phyloP scores from a whole-genome alignment of 805 yeast genomes.

The Candida gorgasii region DNA sequence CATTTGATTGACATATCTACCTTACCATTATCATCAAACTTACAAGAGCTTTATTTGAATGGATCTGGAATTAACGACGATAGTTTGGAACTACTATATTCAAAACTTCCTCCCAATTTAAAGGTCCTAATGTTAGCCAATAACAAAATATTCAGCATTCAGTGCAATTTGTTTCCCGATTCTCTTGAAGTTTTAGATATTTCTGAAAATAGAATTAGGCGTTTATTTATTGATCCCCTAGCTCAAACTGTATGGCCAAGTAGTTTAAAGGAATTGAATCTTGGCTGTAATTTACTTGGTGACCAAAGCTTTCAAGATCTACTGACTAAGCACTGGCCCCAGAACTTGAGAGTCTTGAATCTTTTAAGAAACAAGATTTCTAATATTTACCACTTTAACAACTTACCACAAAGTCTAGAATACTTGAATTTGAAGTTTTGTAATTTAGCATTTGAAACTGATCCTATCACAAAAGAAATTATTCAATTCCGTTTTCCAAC shows the following conservation, averaged over 20 bases:
- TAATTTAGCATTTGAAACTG: not conserved
- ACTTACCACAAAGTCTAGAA: constrained; percentile 10
- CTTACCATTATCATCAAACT: constrained; percentile 22
- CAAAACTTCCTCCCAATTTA: constrained; percentile 22
- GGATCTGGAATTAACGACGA: constrained; percentile 15
- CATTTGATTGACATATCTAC: constrained; percentile 24
- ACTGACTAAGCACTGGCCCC: constrained; percentile 13
- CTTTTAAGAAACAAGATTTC: constrained; percentile 11
- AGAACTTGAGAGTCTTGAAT: constrained; percentile 12
- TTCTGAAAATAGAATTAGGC: constrained; percentile 22
- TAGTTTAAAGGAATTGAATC: constrained; percentile 1
- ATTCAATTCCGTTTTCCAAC: not conserved
- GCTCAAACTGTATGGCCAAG: too few relatives aligned
- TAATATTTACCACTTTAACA: not conserved
- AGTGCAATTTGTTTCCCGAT: constrained; percentile 23
- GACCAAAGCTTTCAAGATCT: too few relatives aligned
- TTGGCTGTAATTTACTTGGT: not conserved
- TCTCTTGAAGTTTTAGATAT: constrained; percentile 32
- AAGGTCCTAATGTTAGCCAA: constrained; percentile 34
- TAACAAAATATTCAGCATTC: constrained; percentile 21
- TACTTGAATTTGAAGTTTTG: not conserved
- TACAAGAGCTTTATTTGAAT: constrained; percentile 33
- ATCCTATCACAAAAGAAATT: not conserved
- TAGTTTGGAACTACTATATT: not conserved
- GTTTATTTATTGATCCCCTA: constrained; percentile 15